A percentile compares a stretch with the other conserved stretches of the same genome.
These are phyloP conservation scores for Peribolospora baueri DNA, from an alignment of 768 basidiomycete genomes.

Conservation along the genomic window DNA sequence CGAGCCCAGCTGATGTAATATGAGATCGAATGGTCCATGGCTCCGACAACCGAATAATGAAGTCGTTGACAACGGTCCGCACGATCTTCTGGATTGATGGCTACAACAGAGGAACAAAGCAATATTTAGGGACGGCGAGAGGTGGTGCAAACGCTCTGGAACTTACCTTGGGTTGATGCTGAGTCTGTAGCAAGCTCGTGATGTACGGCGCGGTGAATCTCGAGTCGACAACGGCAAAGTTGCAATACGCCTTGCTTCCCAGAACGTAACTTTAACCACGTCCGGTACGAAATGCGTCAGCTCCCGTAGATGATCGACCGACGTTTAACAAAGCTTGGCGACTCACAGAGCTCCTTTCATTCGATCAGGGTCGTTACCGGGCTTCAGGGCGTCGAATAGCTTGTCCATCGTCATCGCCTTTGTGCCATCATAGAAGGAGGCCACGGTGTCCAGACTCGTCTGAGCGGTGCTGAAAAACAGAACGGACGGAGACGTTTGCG, in stretches of 20 bases:
- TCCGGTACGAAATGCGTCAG: constrained; percentile 17
- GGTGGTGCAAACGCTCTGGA: neutral
- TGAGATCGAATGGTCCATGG: constrained; percentile 1
- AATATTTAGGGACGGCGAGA: constrained; percentile 6
- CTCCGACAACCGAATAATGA: constrained; percentile 13
- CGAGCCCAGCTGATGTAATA: too few relatives aligned
- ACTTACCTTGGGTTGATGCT: constrained; percentile 58
- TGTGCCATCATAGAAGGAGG: constrained; percentile 20
- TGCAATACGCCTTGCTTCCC: constrained; percentile 13
- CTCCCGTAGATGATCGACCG: constrained; percentile 24
- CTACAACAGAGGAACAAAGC: constrained; percentile 16
- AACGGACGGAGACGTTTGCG: constrained; percentile 35
- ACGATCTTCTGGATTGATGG: constrained; percentile 56
- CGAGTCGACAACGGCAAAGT: constrained; percentile 30
- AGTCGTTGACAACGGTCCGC: constrained; percentile 27
- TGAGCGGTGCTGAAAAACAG: neutral
- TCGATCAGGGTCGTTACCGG: constrained; percentile 58
- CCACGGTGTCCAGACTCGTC: constrained; percentile 8
- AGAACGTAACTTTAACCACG: constrained; percentile 4
- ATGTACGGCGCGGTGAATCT: constrained; percentile 36
- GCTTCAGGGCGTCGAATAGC: constrained; percentile 20
- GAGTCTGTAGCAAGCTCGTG: constrained; percentile 39
- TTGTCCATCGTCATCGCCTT: constrained; percentile 19
- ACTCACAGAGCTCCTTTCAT: constrained; percentile 81
- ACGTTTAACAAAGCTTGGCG: constrained; percentile 16